Evolutionary conservation across 73 alveolate genomes (phyloP).

Genomic region (Urostyla sp.): DNA sequence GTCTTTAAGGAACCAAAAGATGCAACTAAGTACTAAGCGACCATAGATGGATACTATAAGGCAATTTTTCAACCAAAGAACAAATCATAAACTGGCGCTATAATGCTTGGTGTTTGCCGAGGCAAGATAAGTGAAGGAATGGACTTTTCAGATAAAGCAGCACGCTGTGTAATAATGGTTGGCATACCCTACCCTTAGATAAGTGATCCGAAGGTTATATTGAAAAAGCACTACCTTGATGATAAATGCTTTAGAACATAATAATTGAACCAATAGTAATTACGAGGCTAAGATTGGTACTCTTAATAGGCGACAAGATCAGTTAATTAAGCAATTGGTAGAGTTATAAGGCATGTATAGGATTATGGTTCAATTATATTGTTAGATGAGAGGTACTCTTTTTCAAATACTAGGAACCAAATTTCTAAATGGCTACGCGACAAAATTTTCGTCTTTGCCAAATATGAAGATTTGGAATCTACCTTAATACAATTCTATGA

Average conservation of each 20-base stretch:
- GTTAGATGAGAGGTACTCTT: constrained; percentile 82
- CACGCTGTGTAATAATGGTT: constrained; percentile 93
- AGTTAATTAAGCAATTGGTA: constrained; percentile 95
- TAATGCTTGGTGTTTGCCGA: constrained; percentile 91
- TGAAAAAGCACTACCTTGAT: constrained; percentile 91
- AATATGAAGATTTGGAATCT: not conserved
- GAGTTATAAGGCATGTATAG: constrained; percentile 95
- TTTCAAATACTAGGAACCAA: constrained; percentile 56
- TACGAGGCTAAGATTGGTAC: constrained; percentile 95
- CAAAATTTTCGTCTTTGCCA: constrained; percentile 55
- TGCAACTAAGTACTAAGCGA: constrained; percentile 52
- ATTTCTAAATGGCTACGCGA: constrained; percentile 86
- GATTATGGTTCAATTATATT: constrained; percentile 93
- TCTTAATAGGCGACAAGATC: constrained; percentile 91
- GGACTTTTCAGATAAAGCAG: constrained; percentile 94
- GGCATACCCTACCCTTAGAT: constrained; percentile 97
- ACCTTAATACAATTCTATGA: not conserved
- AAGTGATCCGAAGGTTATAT: constrained; percentile 84
- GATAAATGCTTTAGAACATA: constrained; percentile 39
- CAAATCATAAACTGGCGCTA: constrained; percentile 73
- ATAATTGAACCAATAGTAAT: constrained; percentile 59
- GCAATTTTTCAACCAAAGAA: constrained; percentile 7
- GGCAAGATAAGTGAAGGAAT: constrained; percentile 97
- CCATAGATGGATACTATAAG: constrained; percentile 41
- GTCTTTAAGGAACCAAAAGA: constrained; percentile 90